A percentile compares a stretch with the other conserved stretches of the same genome.
These are phyloP conservation scores for Colletotrichum incanum DNA, from an alignment of 2,329 filamentous ascomycete genomes.

Conservation along the genomic window DNA sequence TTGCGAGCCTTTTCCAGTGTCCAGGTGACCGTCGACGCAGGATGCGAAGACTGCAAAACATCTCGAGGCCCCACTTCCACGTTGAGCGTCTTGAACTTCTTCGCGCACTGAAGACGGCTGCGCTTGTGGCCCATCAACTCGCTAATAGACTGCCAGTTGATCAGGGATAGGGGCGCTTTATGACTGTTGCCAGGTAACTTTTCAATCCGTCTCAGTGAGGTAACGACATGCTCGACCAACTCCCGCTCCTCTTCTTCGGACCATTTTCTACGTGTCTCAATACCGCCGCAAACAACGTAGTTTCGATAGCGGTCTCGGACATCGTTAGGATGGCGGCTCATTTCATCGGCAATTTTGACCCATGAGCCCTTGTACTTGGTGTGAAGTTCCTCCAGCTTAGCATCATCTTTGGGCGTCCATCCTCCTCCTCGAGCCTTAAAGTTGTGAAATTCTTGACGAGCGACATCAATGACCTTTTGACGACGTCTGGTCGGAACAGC, in stretches of 20 bases:
- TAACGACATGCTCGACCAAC: conserved; percentile 67
- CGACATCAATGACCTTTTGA: conserved; percentile 69
- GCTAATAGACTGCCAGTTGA: conserved; percentile 78
- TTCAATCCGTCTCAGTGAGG: conserved; percentile 66
- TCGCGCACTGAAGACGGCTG: conserved; percentile 77
- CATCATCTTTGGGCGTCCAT: conserved; percentile 74
- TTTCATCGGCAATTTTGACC: conserved; percentile 72
- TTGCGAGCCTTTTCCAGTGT: conserved; percentile 60
- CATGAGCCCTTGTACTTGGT: conserved; percentile 70
- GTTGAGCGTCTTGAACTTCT: conserved; percentile 73
- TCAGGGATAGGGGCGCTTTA: conserved; percentile 57
- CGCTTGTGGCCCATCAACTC: conserved; percentile 73
- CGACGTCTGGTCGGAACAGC: conserved; percentile 66
- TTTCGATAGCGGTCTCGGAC: conserved; percentile 80
- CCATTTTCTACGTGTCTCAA: conserved; percentile 70
- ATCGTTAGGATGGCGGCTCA: conserved; percentile 77
- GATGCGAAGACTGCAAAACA: conserved; percentile 51
- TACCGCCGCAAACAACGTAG: conserved; percentile 72
- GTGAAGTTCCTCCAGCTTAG: conserved; percentile 64
- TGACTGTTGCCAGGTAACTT: conserved; percentile 53
- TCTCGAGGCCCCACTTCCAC: conserved; percentile 53
- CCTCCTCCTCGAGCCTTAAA: conserved; percentile 70
- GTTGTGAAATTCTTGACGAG: conserved; percentile 77
- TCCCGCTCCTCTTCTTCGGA: conserved; percentile 70
- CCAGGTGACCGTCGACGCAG: conserved; percentile 58